A percentile compares a stretch with the other conserved stretches of the same genome.
These are phyloP conservation scores for Aspergillus niger DNA, from an alignment of 2,329 filamentous ascomycete genomes.

Conservation along the genomic window DNA sequence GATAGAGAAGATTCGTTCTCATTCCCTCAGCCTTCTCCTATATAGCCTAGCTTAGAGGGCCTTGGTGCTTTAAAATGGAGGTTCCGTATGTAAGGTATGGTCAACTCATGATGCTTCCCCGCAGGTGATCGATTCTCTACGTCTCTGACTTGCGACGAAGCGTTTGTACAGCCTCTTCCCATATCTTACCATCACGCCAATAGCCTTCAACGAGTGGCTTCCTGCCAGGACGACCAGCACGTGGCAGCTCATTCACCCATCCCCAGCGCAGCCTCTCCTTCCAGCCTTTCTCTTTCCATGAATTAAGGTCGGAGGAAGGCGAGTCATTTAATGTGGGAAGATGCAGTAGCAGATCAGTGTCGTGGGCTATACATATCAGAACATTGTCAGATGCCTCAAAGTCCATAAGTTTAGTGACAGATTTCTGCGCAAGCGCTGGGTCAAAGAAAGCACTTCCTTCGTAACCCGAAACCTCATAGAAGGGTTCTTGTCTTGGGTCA, in stretches of 20 bases:
- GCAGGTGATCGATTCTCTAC: too few species aligned
- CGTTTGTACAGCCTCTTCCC: background rate
- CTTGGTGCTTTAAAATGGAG: too few species aligned
- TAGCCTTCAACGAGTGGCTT: constrained; percentile 5
- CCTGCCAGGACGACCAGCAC: constrained; percentile 6
- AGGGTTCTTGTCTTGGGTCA: background rate
- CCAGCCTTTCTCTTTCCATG: constrained; percentile 11
- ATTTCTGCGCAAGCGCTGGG: background rate
- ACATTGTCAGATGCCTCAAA: constrained; percentile 5
- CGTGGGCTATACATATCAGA: constrained; percentile 11
- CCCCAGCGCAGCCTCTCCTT: constrained; percentile 12
- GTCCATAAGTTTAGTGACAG: constrained; percentile 1
- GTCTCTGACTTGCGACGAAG: background rate
- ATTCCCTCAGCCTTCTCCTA: too few species aligned
- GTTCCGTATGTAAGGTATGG: background rate
- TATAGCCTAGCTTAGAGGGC: fast-evolving
- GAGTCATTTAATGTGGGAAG: constrained; percentile 6
- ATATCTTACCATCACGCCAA: constrained; percentile 9
- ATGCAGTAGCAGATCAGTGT: constrained; percentile 1
- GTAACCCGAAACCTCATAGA: constrained; percentile 6
- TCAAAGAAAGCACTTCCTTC: constrained; percentile 1
- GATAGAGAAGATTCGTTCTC: too few species aligned
- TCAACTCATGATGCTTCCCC: background rate
- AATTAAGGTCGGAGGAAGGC: constrained; percentile 8
- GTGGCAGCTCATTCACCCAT: constrained; percentile 12